A percentile compares a stretch with the other conserved stretches of the same genome.
These are phyloP conservation scores for Candida ponderosae DNA, from an alignment of 805 yeast species.

Conservation along the genomic window DNA sequence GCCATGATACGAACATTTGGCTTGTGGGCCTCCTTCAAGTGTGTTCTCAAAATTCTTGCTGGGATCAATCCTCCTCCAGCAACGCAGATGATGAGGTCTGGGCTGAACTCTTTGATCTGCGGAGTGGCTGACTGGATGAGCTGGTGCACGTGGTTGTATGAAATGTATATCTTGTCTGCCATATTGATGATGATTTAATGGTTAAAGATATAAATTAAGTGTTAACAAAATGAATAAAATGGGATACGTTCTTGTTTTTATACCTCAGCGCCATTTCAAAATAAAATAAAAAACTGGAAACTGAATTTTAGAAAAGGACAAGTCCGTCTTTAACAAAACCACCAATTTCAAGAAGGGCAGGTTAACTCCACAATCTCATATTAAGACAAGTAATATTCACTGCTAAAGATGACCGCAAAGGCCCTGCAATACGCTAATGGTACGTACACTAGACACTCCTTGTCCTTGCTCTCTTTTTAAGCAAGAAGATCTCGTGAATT, in stretches of 20 bases:
- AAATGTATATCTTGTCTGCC: conserved; percentile 62
- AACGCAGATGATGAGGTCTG: conserved; percentile 88
- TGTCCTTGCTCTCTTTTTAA: too few species aligned
- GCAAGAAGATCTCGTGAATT: too few species aligned
- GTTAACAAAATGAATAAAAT: too few species aligned
- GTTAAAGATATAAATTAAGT: too few species aligned
- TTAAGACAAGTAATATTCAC: too few species aligned
- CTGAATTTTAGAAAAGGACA: not conserved
- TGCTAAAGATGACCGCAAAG: conserved; percentile 8
- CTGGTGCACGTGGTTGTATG: conserved; percentile 77
- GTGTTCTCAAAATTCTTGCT: conserved; percentile 91
- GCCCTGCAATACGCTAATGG: conserved; percentile 20
- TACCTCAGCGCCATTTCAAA: too few species aligned
- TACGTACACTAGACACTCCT: too few species aligned
- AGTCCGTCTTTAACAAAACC: not conserved
- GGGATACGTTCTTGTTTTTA: too few species aligned
- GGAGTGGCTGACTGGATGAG: conserved; percentile 57
- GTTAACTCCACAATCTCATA: too few species aligned
- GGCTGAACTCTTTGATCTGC: conserved; percentile 62
- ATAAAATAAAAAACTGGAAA: too few species aligned
- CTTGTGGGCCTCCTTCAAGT: conserved; percentile 78
- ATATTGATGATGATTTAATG: too few species aligned
- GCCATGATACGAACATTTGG: conserved; percentile 94
- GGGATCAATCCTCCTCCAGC: conserved; percentile 99
- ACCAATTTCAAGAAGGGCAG: too few species aligned